Conservation (phyloP, 1,139 yeast genomes). For the Torulaspora globosa region DNA sequence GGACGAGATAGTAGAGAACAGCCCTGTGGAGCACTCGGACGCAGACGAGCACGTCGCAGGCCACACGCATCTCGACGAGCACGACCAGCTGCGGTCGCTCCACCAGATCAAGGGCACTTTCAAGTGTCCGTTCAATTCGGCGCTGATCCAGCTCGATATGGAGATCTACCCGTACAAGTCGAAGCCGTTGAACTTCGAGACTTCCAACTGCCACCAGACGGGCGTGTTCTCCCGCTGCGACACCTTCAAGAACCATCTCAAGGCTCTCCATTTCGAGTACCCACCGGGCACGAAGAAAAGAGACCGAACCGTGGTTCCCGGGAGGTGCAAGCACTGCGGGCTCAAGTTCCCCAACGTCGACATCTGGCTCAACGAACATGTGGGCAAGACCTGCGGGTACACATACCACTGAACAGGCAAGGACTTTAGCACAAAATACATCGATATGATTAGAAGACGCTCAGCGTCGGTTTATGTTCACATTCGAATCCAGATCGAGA, state of each 20-base stretch:
- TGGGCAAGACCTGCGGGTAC: constrained; percentile 55
- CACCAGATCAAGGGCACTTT: constrained; percentile 43
- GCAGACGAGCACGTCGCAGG: constrained; percentile 8
- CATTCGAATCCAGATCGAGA: not conserved
- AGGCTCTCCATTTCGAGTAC: constrained; percentile 84
- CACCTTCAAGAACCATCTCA: constrained; percentile 84
- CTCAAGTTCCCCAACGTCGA: constrained; percentile 62
- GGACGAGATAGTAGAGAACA: constrained; percentile 42
- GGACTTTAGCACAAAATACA: constrained; percentile 2
- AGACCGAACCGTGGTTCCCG: constrained; percentile 63
- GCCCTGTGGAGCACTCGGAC: constrained; percentile 9
- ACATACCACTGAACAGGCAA: constrained; percentile 21
- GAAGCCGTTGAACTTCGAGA: constrained; percentile 26
- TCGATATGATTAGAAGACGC: constrained; percentile 1
- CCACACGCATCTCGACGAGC: constrained; percentile 18
- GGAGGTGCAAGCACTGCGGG: constrained; percentile 76
- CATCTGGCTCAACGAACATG: constrained; percentile 71
- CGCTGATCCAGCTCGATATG: constrained; percentile 33
- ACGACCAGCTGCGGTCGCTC: constrained; percentile 27
- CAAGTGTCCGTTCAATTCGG: constrained; percentile 44
- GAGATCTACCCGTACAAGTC: constrained; percentile 32
- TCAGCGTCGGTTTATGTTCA: constrained; percentile 6
- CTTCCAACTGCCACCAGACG: constrained; percentile 59
- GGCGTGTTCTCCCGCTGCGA: constrained; percentile 88
- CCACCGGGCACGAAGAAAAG: constrained; percentile 83